These are phyloP conservation scores for Plasmodium relictum DNA, from an alignment of 169 alveolate species.

Conservation along the genomic window DNA sequence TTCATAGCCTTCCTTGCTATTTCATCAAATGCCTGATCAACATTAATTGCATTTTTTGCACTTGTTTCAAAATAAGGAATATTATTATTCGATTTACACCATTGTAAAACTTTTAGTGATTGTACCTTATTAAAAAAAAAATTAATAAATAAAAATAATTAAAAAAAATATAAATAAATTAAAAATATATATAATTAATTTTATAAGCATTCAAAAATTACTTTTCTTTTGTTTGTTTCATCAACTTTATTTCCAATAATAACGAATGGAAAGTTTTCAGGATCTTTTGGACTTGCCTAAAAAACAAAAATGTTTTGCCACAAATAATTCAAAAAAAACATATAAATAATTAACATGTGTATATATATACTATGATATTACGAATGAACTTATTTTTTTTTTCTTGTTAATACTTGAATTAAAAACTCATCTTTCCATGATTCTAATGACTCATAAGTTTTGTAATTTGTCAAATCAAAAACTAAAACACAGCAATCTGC, in stretches of 20 bases:
- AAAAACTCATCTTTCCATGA: slow-evolving; percentile 98
- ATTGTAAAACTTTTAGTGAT: slow-evolving; percentile 93
- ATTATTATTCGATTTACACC: slow-evolving; percentile 94
- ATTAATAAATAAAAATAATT: slow-evolving; percentile 6
- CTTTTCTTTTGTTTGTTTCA: slow-evolving; percentile 93
- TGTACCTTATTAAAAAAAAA: slow-evolving; percentile 81
- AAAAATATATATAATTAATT: slow-evolving; percentile 4
- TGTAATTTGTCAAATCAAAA: slow-evolving; percentile 93
- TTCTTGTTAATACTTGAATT: slow-evolving; percentile 87
- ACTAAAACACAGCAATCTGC: slow-evolving; percentile 99
- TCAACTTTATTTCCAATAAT: slow-evolving; percentile 98
- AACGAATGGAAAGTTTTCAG: slow-evolving; percentile 96
- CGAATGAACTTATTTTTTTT: not conserved
- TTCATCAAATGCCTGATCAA: slow-evolving; percentile 95
- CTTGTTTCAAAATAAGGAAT: slow-evolving; percentile 97
- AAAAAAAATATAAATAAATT: not conserved
- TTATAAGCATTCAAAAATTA: slow-evolving; percentile 16
- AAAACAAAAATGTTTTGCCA: slow-evolving; percentile 3
- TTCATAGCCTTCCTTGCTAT: slow-evolving; percentile 91
- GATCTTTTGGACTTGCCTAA: slow-evolving; percentile 94
- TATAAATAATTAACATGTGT: not conserved
- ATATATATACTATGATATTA: not conserved
- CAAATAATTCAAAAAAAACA: slow-evolving; percentile 1
- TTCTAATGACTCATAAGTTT: slow-evolving; percentile 95
- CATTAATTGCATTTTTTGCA: slow-evolving; percentile 97